These are phyloP conservation scores for Silene uniflora DNA, from an alignment of 148 eudicot genomes.

Conservation along the genomic window DNA sequence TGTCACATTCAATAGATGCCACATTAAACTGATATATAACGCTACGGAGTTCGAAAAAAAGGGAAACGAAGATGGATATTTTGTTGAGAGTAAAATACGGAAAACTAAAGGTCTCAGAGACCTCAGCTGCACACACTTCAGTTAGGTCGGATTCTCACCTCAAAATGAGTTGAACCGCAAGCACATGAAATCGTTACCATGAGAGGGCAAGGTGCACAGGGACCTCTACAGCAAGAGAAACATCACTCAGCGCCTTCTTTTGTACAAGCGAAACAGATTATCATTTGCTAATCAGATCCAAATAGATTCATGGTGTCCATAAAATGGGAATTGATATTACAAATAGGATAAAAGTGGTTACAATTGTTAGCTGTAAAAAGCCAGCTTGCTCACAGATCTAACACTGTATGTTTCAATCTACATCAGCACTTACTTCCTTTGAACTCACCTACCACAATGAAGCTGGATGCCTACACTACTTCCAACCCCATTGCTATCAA, in stretches of 20 bases:
- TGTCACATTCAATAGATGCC: too few relatives aligned
- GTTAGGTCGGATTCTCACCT: conserved; percentile 47
- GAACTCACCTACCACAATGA: not conserved
- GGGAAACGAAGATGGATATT: not conserved
- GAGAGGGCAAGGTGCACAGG: conserved; percentile 98
- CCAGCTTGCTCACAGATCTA: not conserved
- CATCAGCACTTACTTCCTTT: not conserved
- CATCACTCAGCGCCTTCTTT: not conserved
- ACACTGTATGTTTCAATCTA: not conserved
- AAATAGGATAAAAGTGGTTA: not conserved
- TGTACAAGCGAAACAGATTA: not conserved
- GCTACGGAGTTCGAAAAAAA: too few relatives aligned
- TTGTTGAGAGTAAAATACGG: not conserved
- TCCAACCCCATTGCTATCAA: not conserved
- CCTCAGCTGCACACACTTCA: not conserved
- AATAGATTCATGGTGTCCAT: conserved; percentile 6
- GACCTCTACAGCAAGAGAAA: conserved; percentile 59
- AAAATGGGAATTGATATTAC: not conserved
- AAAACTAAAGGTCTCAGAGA: not conserved
- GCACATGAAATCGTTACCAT: conserved; percentile 94
- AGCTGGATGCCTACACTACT: not conserved
- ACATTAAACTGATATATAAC: too few relatives aligned
- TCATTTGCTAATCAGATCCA: not conserved
- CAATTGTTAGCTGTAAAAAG: not conserved
- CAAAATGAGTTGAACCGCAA: conserved; percentile 81